phyloP scores from a whole-genome alignment of 1,139 yeast genomes.

The Debaryomyces singareniensis region DNA sequence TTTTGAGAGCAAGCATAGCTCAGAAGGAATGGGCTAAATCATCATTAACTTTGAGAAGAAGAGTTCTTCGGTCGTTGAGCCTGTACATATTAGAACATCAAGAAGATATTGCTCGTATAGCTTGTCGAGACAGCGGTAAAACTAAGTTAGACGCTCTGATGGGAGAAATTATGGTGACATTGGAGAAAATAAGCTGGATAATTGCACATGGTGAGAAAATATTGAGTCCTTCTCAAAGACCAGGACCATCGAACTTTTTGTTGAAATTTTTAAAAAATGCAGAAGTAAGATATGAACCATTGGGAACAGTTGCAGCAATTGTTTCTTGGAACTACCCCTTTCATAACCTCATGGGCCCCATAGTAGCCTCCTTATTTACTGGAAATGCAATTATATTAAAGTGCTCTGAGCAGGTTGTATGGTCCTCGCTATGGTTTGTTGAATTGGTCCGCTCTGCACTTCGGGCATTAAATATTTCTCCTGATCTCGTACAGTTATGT shows the following conservation, averaged over 20 bases:
- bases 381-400: slow-evolving; percentile 90
- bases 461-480: slow-evolving; percentile 66
- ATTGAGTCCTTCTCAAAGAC: slow-evolving; percentile 65
- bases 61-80: slow-evolving; percentile 63
- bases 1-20: slow-evolving; percentile 52
- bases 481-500: slow-evolving; percentile 77
- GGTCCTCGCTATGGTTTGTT: slow-evolving; percentile 84
- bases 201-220: slow-evolving; percentile 73
- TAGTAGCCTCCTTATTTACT: slow-evolving; percentile 78
- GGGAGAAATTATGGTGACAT: slow-evolving; percentile 92
- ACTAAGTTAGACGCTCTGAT: slow-evolving; percentile 92
- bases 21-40: slow-evolving; percentile 55
- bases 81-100: slow-evolving; percentile 75
- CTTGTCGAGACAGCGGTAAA: slow-evolving; percentile 95
- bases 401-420: slow-evolving; percentile 91
- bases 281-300: slow-evolving; percentile 87
- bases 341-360: slow-evolving; percentile 89
- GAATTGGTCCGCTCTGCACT: slow-evolving; percentile 65
- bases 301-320: slow-evolving; percentile 83
- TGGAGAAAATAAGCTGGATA: slow-evolving; percentile 89
- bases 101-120: slow-evolving; percentile 80
- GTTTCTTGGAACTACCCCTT: slow-evolving; percentile 97
- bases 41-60: slow-evolving; percentile 55
- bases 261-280: slow-evolving; percentile 74
- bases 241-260: slow-evolving; percentile 80